Conservation (phyloP, 495 filamentous ascomycete species). For the Penicillium odoratum region DNA sequence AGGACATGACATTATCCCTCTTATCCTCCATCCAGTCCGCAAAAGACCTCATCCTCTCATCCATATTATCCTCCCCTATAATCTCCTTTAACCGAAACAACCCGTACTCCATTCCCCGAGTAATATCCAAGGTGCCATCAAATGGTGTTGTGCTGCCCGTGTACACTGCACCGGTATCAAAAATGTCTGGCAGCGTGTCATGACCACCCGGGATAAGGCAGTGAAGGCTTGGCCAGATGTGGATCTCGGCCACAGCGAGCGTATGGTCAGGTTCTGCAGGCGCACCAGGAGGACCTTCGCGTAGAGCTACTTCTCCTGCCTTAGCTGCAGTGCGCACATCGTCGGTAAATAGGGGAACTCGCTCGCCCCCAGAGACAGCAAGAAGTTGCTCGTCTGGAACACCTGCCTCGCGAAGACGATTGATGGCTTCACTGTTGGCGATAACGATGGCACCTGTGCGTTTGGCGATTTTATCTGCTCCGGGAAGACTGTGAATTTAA, state of each 20-base stretch:
- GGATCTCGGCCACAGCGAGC: not conserved
- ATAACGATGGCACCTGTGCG: not conserved
- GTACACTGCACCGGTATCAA: not conserved
- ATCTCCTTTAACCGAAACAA: not conserved
- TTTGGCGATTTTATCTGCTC: not conserved
- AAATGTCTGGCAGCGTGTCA: not conserved
- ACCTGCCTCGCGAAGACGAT: not conserved
- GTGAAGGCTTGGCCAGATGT: conserved; percentile 2
- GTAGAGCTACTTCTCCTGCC: not conserved
- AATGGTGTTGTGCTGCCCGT: not conserved
- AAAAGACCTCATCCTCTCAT: not conserved
- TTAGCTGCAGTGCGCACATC: not conserved
- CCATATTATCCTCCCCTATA: not conserved
- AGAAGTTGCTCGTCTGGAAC: conserved; percentile 1
- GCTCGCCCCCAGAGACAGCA: not conserved
- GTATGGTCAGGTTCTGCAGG: not conserved
- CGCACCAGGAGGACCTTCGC: not conserved
- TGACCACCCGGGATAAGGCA: not conserved
- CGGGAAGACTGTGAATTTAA: not conserved
- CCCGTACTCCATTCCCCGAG: not conserved
- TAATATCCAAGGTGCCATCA: conserved; percentile 1
- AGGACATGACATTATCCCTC: not conserved
- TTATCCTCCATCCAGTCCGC: not conserved
- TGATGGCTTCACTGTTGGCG: not conserved
- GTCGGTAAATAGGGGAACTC: not conserved